A percentile compares a stretch with the other conserved stretches of the same genome.
These are phyloP conservation scores for Tilletiaria anomala DNA, from an alignment of 1,284 basidiomycete genomes.

Conservation along the genomic window DNA sequence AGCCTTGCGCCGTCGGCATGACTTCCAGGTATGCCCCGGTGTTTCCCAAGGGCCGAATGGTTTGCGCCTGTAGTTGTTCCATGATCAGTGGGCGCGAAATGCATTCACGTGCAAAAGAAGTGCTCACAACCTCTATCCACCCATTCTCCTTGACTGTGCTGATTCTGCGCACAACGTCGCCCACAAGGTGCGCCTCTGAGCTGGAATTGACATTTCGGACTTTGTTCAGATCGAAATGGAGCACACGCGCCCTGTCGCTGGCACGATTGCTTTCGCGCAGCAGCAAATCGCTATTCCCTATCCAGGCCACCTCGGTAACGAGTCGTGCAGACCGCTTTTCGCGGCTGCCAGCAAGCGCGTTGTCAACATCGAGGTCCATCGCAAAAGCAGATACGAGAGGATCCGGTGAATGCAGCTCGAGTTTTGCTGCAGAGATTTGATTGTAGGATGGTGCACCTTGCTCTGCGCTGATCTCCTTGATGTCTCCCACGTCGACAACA, in stretches of 20 bases:
- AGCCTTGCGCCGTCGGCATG: constrained; percentile 14
- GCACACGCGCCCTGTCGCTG: constrained; percentile 21
- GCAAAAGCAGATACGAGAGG: constrained; percentile 8
- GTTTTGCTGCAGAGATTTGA: constrained; percentile 5
- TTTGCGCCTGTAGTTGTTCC: too few relatives aligned
- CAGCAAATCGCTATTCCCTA: constrained; percentile 58
- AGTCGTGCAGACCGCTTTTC: constrained; percentile 54
- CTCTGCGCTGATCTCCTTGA: not conserved
- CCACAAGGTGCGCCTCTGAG: constrained; percentile 14
- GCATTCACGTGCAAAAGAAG: constrained; percentile 5
- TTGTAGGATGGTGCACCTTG: not conserved
- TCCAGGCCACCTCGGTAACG: constrained; percentile 71
- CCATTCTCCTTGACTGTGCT: constrained; percentile 67
- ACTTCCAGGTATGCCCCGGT: constrained; percentile 21
- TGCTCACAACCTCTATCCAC: constrained; percentile 61
- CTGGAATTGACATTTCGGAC: not conserved
- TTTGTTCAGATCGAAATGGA: constrained; percentile 13
- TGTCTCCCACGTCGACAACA: constrained; percentile 41
- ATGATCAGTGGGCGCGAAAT: too few relatives aligned
- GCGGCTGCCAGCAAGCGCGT: constrained; percentile 41
- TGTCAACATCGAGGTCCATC: constrained; percentile 34
- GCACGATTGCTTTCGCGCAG: constrained; percentile 63
- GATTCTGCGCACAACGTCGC: constrained; percentile 46
- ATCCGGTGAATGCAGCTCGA: too few relatives aligned
- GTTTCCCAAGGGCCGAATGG: too few relatives aligned